These are phyloP conservation scores for Priceomyces fermenticarens DNA, from an alignment of 805 yeast species.

Conservation along the genomic window DNA sequence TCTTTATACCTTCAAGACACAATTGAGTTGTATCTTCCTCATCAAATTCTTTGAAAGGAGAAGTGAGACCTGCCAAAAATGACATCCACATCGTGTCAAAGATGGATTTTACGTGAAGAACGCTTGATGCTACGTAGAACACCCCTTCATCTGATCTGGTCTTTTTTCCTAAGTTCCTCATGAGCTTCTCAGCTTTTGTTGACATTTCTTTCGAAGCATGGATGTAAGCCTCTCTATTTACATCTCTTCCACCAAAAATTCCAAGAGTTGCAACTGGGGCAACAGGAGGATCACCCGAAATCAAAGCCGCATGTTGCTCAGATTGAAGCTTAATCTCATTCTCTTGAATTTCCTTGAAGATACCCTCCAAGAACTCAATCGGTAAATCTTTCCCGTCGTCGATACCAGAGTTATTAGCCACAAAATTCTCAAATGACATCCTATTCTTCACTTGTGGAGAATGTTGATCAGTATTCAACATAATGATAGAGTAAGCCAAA, in stretches of 20 bases:
- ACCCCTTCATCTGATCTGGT: conserved; percentile 42
- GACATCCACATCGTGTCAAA: conserved; percentile 98
- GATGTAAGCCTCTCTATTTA: conserved; percentile 76
- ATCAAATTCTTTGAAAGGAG: conserved; percentile 87
- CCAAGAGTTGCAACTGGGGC: conserved; percentile 41
- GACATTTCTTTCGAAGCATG: conserved; percentile 93
- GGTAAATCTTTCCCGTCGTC: conserved; percentile 88
- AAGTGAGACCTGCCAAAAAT: conserved; percentile 87
- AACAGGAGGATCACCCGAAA: conserved; percentile 54
- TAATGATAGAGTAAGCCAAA: conserved; percentile 83
- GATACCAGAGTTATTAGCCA: conserved; percentile 85
- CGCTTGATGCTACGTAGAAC: conserved; percentile 79
- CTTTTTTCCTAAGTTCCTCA: conserved; percentile 58
- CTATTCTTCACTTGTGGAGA: conserved; percentile 79
- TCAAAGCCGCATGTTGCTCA: conserved; percentile 89
- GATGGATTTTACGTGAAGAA: conserved; percentile 88
- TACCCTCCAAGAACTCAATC: conserved; percentile 60
- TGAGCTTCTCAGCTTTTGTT: conserved; percentile 79
- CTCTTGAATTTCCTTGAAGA: conserved; percentile 72
- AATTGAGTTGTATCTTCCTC: conserved; percentile 64
- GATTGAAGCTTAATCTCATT: conserved; percentile 89
- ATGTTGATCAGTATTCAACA: conserved; percentile 94
- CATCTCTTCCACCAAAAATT: conserved; percentile 68
- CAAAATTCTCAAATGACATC: conserved; percentile 86
- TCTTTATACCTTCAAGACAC: conserved; percentile 82